Base-by-base conservation (phyloP, 208 protist species). In the Willaertia magna region DNA sequence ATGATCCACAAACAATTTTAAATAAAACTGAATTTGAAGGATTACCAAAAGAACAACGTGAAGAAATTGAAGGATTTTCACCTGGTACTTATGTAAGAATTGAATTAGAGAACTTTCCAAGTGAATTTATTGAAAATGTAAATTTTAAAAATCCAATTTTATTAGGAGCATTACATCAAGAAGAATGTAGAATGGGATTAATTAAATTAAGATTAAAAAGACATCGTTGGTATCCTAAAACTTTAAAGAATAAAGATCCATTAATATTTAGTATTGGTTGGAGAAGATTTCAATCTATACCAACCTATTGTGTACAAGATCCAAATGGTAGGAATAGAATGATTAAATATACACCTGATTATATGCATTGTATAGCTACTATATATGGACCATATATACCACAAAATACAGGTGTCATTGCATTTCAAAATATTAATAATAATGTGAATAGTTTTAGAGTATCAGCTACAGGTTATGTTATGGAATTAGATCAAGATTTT, bases 341-440 rank as follows among this genome's bases (percentile, higher is more conserved):
- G 89, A 91, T 99, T 30, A 99, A 99, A 91, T 99, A 99, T 92
- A 99, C 98, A 11, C 98, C 98, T 4, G 89, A 98, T 87, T 97
- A 99, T 89, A 98, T 99, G 95, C 97, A 99, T 92, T 99, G 98
- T 88, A 85, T 96, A 11, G 97, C 96, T 0, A 93, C 94, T 14
- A 99, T 99, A 89, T 99, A 98, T 89, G 98, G 97, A 0, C 98
- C 98, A 4, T 88, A 98, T 7, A 92, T 94, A 16, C 96, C 98
- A 48, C 92, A 96, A 18, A 97, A 98, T 89, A 99, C 98, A 1
- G 96, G 96, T 40, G 93, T 99, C 75, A 88, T 98, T 59, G 96
- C 93, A 1, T 96, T 98, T 85, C 96, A 95, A 22, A 91, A 91
- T 0, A 61, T 90, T 12, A 90, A 93, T 22, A 87, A 92, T 42